These are phyloP conservation scores for Harringtonia aguacate DNA, from an alignment of 2,329 filamentous ascomycete genomes.

Conservation along the genomic window DNA sequence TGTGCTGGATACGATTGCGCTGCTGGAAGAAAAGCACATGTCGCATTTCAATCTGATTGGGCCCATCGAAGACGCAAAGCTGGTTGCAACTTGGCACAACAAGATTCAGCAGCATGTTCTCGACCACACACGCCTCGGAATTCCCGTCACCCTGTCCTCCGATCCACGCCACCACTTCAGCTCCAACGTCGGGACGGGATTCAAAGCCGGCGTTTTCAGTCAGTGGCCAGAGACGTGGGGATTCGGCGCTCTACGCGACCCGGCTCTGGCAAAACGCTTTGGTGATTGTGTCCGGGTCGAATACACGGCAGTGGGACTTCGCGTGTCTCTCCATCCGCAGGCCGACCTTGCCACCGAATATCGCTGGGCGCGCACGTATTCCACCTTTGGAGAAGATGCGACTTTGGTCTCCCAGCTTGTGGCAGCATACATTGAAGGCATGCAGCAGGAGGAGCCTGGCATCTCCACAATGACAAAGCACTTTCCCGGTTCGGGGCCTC, in stretches of 20 bases:
- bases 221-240: slow-evolving; percentile 42
- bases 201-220: slow-evolving; percentile 31
- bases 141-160: slow-evolving; percentile 35
- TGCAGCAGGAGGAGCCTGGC: slow-evolving; percentile 27
- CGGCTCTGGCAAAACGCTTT: slow-evolving; percentile 31
- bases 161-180: slow-evolving; percentile 23
- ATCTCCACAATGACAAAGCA: slow-evolving; percentile 41
- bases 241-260: slow-evolving; percentile 34
- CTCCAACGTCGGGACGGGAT: slow-evolving; percentile 27
- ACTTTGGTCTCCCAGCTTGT: slow-evolving; percentile 25
- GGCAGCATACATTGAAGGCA: slow-evolving; percentile 34
- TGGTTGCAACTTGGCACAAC: slow-evolving; percentile 28
- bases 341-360: slow-evolving; percentile 40
- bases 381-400: slow-evolving; percentile 38
- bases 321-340: slow-evolving; percentile 36
- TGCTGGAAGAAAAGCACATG: slow-evolving; percentile 4
- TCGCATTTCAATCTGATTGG: slow-evolving; percentile 11
- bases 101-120: slow-evolving; percentile 28
- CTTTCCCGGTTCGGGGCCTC: slow-evolving; percentile 36
- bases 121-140: slow-evolving; percentile 33
- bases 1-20: not conserved
- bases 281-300: slow-evolving; percentile 38
- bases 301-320: slow-evolving; percentile 29
- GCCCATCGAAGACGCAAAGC: slow-evolving; percentile 17
- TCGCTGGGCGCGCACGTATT: slow-evolving; percentile 34